Evolutionary conservation across 2,329 filamentous ascomycete genomes (phyloP).

Genomic region (Tolypocladium capitatum): DNA sequence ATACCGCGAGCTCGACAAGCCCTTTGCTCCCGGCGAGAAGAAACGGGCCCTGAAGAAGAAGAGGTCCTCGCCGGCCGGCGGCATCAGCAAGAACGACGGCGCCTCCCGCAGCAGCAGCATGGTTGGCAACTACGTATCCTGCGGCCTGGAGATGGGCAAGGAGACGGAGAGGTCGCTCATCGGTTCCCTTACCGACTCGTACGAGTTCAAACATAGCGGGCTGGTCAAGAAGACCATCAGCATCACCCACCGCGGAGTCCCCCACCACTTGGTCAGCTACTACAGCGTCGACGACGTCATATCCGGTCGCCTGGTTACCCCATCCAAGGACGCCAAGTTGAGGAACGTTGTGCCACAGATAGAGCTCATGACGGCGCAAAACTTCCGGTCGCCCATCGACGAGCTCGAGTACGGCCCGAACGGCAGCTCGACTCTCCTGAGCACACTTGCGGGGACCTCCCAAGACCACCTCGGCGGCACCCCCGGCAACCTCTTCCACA

Average conservation of each 20-base stretch:
- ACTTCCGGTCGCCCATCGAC: slow-evolving; percentile 53
- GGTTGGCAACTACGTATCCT: slow-evolving; percentile 3
- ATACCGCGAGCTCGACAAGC: slow-evolving; percentile 68
- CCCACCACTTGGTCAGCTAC: slow-evolving; percentile 80
- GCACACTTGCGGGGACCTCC: slow-evolving; percentile 2
- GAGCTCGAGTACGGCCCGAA: slow-evolving; percentile 32
- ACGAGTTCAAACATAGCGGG: slow-evolving; percentile 70
- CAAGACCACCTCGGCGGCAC: slow-evolving; percentile 6
- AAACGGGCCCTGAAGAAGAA: slow-evolving; percentile 67
- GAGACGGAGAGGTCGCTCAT: slow-evolving; percentile 38
- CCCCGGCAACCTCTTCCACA: slow-evolving; percentile 10
- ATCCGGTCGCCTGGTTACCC: slow-evolving; percentile 42
- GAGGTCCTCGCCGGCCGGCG: slow-evolving; percentile 22
- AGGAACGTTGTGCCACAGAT: slow-evolving; percentile 36
- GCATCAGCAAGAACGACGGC: slow-evolving; percentile 21
- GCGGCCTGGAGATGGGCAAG: slow-evolving; percentile 5
- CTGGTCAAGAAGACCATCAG: slow-evolving; percentile 91
- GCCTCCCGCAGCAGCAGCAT: slow-evolving; percentile 11
- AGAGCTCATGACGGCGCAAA: slow-evolving; percentile 48
- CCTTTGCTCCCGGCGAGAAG: slow-evolving; percentile 72
- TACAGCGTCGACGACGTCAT: slow-evolving; percentile 74
- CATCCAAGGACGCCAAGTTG: slow-evolving; percentile 31
- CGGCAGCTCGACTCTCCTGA: slow-evolving; percentile 2
- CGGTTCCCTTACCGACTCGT: slow-evolving; percentile 79
- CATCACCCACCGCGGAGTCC: slow-evolving; percentile 58